phyloP scores from a whole-genome alignment of 768 basidiomycete species.

The Kwoniella sp. region DNA sequence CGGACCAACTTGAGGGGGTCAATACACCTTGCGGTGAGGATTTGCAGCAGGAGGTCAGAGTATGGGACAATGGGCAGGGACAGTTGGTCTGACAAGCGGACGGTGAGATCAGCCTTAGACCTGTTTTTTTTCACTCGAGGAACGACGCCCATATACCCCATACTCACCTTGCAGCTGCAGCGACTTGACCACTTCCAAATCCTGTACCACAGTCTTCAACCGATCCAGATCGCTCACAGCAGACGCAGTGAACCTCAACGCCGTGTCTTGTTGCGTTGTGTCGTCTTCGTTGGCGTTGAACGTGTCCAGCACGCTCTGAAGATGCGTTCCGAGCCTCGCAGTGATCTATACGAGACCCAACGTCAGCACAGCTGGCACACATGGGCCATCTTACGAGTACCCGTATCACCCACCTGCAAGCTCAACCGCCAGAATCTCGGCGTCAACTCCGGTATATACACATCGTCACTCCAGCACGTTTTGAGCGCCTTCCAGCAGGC shows the following conservation, averaged over 20 bases:
- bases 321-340: conserved; percentile 72
- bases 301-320: conserved; percentile 56
- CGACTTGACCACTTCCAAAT: conserved; percentile 47
- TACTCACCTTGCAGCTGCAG: conserved; percentile 14
- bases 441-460: conserved; percentile 76
- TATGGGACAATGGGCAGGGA: conserved; percentile 18
- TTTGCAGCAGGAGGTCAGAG: conserved; percentile 55
- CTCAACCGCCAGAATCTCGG: conserved; percentile 87
- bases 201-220: conserved; percentile 51
- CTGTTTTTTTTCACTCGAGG: not conserved
- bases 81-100: conserved; percentile 8
- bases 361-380: not conserved
- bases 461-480: conserved; percentile 78
- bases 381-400: not conserved
- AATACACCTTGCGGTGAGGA: conserved; percentile 74
- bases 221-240: conserved; percentile 62
- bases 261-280: conserved; percentile 53
- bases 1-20: conserved; percentile 79
- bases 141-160: too few relatives aligned
- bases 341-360: conserved; percentile 62
- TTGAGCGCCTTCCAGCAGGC: conserved; percentile 69
- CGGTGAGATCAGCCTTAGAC: not conserved
- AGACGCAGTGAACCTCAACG: conserved; percentile 36
- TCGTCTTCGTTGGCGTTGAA: conserved; percentile 23
- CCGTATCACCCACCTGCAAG: conserved; percentile 63